These are phyloP conservation scores for Apophysomyces ossiformis DNA, from an alignment of 371 early-diverging fungal genomes.

Conservation along the genomic window DNA sequence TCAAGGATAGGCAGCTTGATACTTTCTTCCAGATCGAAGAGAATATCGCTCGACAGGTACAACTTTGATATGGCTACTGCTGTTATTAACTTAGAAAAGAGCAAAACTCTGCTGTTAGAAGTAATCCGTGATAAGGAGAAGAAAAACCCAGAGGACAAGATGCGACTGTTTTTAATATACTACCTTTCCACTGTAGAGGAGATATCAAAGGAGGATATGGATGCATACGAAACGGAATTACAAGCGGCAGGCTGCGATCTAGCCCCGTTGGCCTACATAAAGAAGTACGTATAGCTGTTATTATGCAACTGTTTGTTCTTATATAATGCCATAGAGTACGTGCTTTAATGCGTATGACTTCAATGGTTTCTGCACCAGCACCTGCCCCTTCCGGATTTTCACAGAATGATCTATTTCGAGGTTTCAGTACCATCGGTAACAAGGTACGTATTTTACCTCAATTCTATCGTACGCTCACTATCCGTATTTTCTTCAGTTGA, in stretches of 20 bases:
- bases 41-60: conserved; percentile 65
- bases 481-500: conserved; percentile 51
- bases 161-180: conserved; percentile 89
- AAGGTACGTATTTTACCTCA: conserved; percentile 54
- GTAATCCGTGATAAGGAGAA: conserved; percentile 79
- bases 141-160: conserved; percentile 85
- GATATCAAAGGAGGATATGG: conserved; percentile 78
- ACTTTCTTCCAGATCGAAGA: conserved; percentile 96
- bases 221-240: conserved; percentile 82
- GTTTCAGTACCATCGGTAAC: conserved; percentile 86
- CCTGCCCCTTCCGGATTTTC: conserved; percentile 56
- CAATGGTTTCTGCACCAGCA: conserved; percentile 55
- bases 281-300: conserved; percentile 56
- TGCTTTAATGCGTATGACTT: conserved; percentile 71
- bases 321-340: conserved; percentile 56
- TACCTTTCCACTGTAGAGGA: conserved; percentile 79
- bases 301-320: neutral
- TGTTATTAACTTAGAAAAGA: conserved; percentile 36
- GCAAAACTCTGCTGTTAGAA: conserved; percentile 81
- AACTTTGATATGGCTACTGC: neutral
- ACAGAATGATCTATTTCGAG: conserved; percentile 59
- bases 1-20: conserved; percentile 96
- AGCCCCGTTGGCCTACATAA: conserved; percentile 79
- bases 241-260: conserved; percentile 75
- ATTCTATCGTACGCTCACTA: neutral